Percentiles rank a stretch among this genome's conserved stretches.
Evolutionary conservation across 768 basidiomycete species (phyloP).

Genomic region (Tylopilus felleus): DNA sequence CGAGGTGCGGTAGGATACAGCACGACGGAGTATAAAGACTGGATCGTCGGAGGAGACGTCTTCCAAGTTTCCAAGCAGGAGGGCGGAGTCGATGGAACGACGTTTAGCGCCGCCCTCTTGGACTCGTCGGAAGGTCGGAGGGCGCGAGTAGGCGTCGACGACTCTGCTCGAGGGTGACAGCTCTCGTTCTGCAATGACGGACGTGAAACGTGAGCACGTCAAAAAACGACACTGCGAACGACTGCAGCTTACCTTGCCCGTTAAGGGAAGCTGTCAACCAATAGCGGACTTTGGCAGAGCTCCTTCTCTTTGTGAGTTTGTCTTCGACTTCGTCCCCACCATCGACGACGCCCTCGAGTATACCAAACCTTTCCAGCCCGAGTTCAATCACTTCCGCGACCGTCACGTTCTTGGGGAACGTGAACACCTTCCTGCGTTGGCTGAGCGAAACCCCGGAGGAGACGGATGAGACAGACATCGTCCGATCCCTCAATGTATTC

Average conservation of each 20-base stretch:
- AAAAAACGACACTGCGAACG: neutral
- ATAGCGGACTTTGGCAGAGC: slow-evolving; percentile 77
- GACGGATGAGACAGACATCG: slow-evolving; percentile 38
- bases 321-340: slow-evolving; percentile 98
- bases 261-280: slow-evolving; percentile 57
- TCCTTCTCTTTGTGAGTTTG: slow-evolving; percentile 78
- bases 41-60: slow-evolving; percentile 86
- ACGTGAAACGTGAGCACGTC: slow-evolving; percentile 6
- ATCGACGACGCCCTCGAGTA: slow-evolving; percentile 95
- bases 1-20: slow-evolving; percentile 67
- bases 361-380: slow-evolving; percentile 90
- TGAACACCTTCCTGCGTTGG: slow-evolving; percentile 76
- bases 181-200: slow-evolving; percentile 57
- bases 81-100: slow-evolving; percentile 80
- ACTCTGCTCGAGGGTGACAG: slow-evolving; percentile 78
- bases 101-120: slow-evolving; percentile 65
- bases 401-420: slow-evolving; percentile 91
- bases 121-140: slow-evolving; percentile 65
- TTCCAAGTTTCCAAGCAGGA: slow-evolving; percentile 63
- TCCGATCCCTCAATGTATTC: slow-evolving; percentile 59
- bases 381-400: slow-evolving; percentile 96
- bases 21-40: slow-evolving; percentile 83
- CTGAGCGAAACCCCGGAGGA: slow-evolving; percentile 56
- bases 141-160: slow-evolving; percentile 76
- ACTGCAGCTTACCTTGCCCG: slow-evolving; percentile 56